Evolutionary conservation across 2,329 filamentous ascomycete species (phyloP), one percentile per base, ranked within the genome.

Genomic region (Aaosphaeria arxii): DNA sequence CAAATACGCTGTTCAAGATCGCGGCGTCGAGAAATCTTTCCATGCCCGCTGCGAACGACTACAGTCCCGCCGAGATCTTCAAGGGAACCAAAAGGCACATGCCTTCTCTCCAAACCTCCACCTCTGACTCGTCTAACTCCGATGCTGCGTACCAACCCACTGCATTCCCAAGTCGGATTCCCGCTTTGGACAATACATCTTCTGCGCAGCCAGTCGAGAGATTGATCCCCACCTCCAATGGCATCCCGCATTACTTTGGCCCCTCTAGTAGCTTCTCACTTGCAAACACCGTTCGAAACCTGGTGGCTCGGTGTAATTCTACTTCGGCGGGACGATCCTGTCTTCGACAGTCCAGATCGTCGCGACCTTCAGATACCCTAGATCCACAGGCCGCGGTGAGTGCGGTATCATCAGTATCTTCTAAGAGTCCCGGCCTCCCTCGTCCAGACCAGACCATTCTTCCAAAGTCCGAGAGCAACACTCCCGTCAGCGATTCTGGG

Each of bases 1-100:
- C 71, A 29, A 69, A 72, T 35, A 64, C 67, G 9, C 51, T 75
- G 13, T 72, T 72, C 44, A 62, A 62, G 5, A 72, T 74, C 44
- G 73, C 71, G 3, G 62, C 64, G 40, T 61, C 65, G n/a, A 63
- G 66, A 47, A 61, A 64, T 11, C 70, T 75, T 42, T 17, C 52
- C 1, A 70, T 76, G 60, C 73, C 72, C 2, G 59, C 55, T 4
- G 52, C 31, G 30, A 58, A 62, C 43, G 62, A 63, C 36, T 60
- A 51, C 30, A 59, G 58, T 11, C 59, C 58, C 24, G 60, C 61
- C 13, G 54, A 63, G 11, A 63, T 63, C 48, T 63, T 64, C 51
- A 24, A 24, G 17, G 17, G 17, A 24, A 24, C 17, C 17, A 24
- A 24, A 24, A 24, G 17, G 17, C 54, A 36, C 9, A 9, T 9